phyloP scores from a whole-genome alignment of 208 protist species.

The Trypanosoma conorhini region DNA sequence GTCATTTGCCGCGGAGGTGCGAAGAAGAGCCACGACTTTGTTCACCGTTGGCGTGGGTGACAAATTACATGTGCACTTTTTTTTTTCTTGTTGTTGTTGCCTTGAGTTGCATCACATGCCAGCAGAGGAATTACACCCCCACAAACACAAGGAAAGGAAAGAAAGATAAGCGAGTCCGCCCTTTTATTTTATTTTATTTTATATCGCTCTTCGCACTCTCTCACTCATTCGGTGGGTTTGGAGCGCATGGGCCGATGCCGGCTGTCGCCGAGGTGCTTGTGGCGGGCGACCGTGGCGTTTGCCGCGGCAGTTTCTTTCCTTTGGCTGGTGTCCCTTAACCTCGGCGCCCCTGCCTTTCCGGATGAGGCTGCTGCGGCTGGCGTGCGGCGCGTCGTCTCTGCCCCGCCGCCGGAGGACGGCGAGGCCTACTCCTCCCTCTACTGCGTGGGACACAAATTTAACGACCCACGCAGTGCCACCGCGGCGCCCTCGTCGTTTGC shows the following conservation, averaged over 20 bases:
- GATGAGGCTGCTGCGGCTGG: not conserved
- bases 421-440: slow-evolving; percentile 22
- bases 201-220: not conserved
- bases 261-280: not conserved
- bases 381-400: not conserved
- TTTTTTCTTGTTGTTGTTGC: not conserved
- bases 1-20: too few relatives aligned
- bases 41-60: too few relatives aligned
- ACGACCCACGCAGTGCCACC: not conserved
- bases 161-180: not conserved
- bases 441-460: slow-evolving; percentile 13
- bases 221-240: not conserved
- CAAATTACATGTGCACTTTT: too few relatives aligned
- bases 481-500: not conserved
- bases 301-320: not conserved
- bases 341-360: not conserved
- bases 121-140: not conserved
- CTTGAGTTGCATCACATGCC: not conserved
- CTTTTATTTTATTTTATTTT: not conserved
- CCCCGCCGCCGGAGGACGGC: not conserved
- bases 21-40: too few relatives aligned
- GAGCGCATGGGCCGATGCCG: not conserved
- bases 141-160: not conserved
- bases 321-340: not conserved
- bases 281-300: not conserved